phyloP scores from a whole-genome alignment of 2,329 filamentous ascomycete genomes.

The Sarocladiaceae sp. region DNA sequence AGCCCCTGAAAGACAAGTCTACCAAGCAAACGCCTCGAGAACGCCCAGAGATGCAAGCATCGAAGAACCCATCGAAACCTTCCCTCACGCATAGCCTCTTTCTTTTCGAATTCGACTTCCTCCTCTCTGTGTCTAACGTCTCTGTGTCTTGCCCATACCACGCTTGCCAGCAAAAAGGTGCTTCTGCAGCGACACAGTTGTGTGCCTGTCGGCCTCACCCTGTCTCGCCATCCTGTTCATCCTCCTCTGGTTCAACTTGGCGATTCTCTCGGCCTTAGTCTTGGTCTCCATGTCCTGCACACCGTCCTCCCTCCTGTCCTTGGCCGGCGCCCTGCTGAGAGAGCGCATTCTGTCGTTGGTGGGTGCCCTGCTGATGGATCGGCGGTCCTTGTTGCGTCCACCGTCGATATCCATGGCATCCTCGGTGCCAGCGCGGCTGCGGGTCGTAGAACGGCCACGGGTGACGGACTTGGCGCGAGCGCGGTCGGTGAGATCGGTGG shows the following conservation, averaged over 20 bases:
- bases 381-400: slow-evolving; percentile 25
- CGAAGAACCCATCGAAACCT: not conserved
- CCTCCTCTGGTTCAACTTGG: slow-evolving; percentile 91
- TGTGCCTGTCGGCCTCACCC: slow-evolving; percentile 93
- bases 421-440: slow-evolving; percentile 56
- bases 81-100: not conserved
- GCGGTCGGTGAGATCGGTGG: slow-evolving; percentile 65
- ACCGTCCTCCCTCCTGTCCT: slow-evolving; percentile 70
- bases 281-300: slow-evolving; percentile 61
- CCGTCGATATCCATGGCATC: slow-evolving; percentile 72
- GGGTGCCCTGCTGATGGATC: slow-evolving; percentile 47
- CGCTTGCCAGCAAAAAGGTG: slow-evolving; percentile 92
- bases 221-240: slow-evolving; percentile 98
- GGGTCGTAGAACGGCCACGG: slow-evolving; percentile 64
- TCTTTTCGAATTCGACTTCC: too few species aligned
- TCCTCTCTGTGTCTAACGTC: slow-evolving; percentile 57
- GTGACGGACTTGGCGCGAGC: slow-evolving; percentile 52
- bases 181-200: slow-evolving; percentile 73
- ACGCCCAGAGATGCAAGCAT: slow-evolving; percentile 10
- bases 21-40: slow-evolving; percentile 3
- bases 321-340: slow-evolving; percentile 58
- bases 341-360: slow-evolving; percentile 63
- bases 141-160: slow-evolving; percentile 81
- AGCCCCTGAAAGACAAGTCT: not conserved
- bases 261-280: slow-evolving; percentile 75